Evolutionary conservation across 139 green algal species (phyloP), one percentile per base, ranked within the genome.

Genomic region (Bryopsis sp.): DNA sequence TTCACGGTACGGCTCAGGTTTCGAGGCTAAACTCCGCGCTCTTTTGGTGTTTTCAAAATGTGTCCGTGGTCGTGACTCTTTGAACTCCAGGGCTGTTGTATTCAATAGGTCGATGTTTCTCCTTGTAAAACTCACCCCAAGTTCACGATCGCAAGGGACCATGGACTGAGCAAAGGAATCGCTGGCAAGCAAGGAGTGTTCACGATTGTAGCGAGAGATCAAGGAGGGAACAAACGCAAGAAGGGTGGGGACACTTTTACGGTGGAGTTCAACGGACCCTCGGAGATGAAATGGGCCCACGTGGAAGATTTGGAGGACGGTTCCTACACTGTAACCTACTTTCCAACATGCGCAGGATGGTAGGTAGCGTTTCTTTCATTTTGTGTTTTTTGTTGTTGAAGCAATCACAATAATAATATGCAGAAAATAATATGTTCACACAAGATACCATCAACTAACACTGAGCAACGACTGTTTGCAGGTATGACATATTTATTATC

Each of bases 191-290:
- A 24, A 39, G 8, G 32, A 26, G 5, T 3, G 28, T 65, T 65
- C 31, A 33, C 39, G 6, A 22, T 65, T 7, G 28, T 43, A 3
- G 58, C 31, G 6, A 31, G 58, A 24, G 58, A 65, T 39, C 58
- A 65, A 65, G 58, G 43, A 11, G 58, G 58, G 28, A 65, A 65
- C 28, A 31, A 33, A 39, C 8, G 58, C 19, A 46, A 33, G 5
- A 65, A 65, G 43, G 58, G 58, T n/a, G 31, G 58, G 15, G 58
- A 65, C 31, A 5, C 15, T 46, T 22, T 65, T 22, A 6, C 39
- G n/a, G 58, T 65, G 3, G 15, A 8, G 15, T 46, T 65, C 5
- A 39, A 28, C 6, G 58, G 58, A 35, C 26, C 28, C 29, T 8
- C 4, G 6, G 26, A 15, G 26, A 33, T 65, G 7, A 5, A 39